Conservation (phyloP, 306 rosid genomes). For the Mimosa pudica region DNA sequence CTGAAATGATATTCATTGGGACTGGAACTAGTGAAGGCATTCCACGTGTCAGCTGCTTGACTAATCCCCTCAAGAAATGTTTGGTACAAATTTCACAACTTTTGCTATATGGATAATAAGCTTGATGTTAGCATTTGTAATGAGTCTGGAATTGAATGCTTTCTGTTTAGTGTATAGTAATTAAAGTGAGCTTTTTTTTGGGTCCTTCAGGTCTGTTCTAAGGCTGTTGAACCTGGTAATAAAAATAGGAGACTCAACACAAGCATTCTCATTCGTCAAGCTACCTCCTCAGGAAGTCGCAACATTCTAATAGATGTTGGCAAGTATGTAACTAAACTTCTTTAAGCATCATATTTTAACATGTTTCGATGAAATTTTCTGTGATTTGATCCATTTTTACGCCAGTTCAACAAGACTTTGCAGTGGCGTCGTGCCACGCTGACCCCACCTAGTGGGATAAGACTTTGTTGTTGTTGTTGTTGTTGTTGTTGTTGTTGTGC, state of each 20-base stretch:
- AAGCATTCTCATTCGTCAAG: constrained; percentile 73
- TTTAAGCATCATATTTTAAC: neutral
- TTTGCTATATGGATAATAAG: neutral
- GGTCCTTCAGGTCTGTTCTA: constrained; percentile 64
- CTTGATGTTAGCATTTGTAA: neutral
- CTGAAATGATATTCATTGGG: constrained; percentile 78
- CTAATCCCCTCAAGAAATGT: constrained; percentile 75
- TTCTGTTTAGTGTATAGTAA: constrained; percentile 17
- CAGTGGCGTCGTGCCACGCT: no score
- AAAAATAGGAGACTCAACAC: constrained; percentile 90
- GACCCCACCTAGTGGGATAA: no score
- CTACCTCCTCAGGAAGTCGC: constrained; percentile 51
- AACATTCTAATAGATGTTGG: constrained; percentile 90
- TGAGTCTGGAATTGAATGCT: constrained; percentile 22
- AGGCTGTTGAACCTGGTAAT: constrained; percentile 74
- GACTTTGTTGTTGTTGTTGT: no score
- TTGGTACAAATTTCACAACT: constrained; percentile 45
- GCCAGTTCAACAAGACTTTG: neutral
- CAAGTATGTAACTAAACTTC: constrained; percentile 58
- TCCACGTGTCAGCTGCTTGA: constrained; percentile 88
- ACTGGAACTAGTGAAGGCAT: constrained; percentile 98
- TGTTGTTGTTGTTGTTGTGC: neutral
- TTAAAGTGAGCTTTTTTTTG: constrained; percentile 24
- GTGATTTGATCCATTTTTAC: constrained; percentile 20
- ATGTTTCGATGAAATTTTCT: constrained; percentile 4